Percentiles rank a stretch among this genome's conserved stretches.
phyloP scores from a whole-genome alignment of 208 protist species.

The Crithidia expoeki region DNA sequence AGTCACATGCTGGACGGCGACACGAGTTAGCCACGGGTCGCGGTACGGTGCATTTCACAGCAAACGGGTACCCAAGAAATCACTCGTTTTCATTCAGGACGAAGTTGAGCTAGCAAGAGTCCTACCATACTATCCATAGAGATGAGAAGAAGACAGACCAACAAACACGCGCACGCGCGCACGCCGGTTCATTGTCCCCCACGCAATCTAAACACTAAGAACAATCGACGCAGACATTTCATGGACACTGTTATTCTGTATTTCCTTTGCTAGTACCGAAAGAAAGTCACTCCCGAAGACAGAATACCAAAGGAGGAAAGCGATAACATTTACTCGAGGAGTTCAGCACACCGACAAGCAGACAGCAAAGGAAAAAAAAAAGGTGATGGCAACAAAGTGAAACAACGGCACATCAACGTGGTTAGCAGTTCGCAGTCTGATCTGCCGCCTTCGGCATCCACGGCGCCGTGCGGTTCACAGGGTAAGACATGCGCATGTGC shows the following conservation, averaged over 20 bases:
- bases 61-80: background rate
- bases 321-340: no score
- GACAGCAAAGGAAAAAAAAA: background rate
- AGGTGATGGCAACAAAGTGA: background rate
- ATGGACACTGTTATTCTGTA: no score
- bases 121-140: conserved; percentile 7
- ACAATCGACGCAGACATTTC: no score
- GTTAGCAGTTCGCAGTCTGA: conserved; percentile 80
- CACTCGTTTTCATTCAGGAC: background rate
- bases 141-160: background rate
- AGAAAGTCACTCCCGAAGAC: no score
- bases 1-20: no score
- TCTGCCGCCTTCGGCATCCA: conserved; percentile 89
- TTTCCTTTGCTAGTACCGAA: no score
- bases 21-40: no score
- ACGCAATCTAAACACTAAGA: no score
- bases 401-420: no score
- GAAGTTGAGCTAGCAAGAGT: background rate
- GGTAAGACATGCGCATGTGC: conserved; percentile 89
- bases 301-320: no score
- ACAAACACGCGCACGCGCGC: background rate
- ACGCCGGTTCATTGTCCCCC: background rate
- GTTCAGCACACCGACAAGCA: no score
- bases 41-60: no score
- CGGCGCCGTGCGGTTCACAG: conserved; percentile 84